Base-by-base conservation (phyloP, 2,329 filamentous ascomycete genomes). In the Exophiala sp. region DNA sequence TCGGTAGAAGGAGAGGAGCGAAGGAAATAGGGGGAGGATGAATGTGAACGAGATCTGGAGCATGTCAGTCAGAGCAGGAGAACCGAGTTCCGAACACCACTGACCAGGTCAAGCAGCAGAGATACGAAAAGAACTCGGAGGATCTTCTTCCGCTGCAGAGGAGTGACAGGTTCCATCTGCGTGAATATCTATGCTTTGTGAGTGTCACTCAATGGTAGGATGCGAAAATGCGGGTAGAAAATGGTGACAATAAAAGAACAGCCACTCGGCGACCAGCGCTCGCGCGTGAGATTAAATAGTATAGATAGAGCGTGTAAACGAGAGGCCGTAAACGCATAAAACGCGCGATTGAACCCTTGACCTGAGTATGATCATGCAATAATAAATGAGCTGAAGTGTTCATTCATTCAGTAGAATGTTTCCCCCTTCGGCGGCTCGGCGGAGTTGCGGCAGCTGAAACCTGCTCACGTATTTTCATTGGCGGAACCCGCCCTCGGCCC, bases 11-110 rank as follows among this genome's bases (percentile, higher is more conserved):
- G 94, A 86, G 69, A 97, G 85, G 38, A 98, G 84, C 51, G 89
- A 90, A 6, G 90, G 93, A 66, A 97, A 98, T 29, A 98, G 81
- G 0, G 93, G 93, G 7, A 98, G 83, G 65, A 97, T 97, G 66
- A 98, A 96, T 23, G 93, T 98, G 68, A 98, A 98, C 48, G 91
- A 96, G 63, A 97, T 88, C 91, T 96, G 57, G 24, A n/a, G n/a
- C n/a, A n/a, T n/a, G n/a, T n/a, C n/a, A n/a, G n/a, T n/a, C n/a
- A n/a, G n/a, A n/a, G n/a, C n/a, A n/a, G n/a, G n/a, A n/a, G n/a
- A n/a, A n/a, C n/a, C n/a, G n/a, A n/a, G 16, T 3, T 19, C 29
- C 9, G 21, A 42, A 21, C 48, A 39, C 23, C 48, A 39, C 24
- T 58, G 78, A 96, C 91, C 70, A 97, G 70, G 68, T 97, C 91